Evolutionary conservation across 768 basidiomycete genomes (phyloP), one percentile per base, ranked within the genome.

Genomic region (Trametes elegans): DNA sequence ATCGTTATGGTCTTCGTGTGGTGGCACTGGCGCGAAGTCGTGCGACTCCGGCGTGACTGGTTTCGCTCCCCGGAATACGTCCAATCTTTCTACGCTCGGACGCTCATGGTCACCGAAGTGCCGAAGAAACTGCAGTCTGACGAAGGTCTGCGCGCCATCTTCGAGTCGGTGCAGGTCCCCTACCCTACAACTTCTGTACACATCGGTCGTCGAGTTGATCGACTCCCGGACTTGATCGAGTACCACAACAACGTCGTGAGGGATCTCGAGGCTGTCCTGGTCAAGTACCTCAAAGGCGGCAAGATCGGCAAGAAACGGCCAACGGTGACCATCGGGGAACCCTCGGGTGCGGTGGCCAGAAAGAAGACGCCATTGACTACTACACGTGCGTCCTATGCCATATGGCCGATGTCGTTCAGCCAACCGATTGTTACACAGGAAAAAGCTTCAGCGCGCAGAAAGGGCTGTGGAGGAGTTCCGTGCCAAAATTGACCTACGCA

Each of bases 171-270:
- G 21, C 73, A 75, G 36, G 67, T 94, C 7, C 93, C 93, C 13
- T 95, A 96, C 69, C 93, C 93, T 1, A 93, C 93, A 0, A 93
- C 91, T 1, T 86, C 89, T 21, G 93, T 95, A 6, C 91, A 94
- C 70, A 86, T 95, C 47, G 88, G 93, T 21, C 84, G 93, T 19
- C 83, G 82, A 62, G 88, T 98, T 29, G 96, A 94, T 24, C 79
- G 84, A 53, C 84, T 98, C 14, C 93, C 97, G 0, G 86, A 93
- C 55, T 75, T 97, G 52, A 90, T 99, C 59, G 90, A 96, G 53
- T 88, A 85, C 63, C 92, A 95, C 70, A 98, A 98, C 69, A 74
- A 84, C 49, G 88, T 92, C n/a, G 96, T 99, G n/a, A 79, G 89
- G 43, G 87, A 96, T 63, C 82, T 98, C 53, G 97, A 99, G 69